Evolutionary conservation across 2,329 filamentous ascomycete genomes (phyloP).

Genomic region (Fusarium compactum): DNA sequence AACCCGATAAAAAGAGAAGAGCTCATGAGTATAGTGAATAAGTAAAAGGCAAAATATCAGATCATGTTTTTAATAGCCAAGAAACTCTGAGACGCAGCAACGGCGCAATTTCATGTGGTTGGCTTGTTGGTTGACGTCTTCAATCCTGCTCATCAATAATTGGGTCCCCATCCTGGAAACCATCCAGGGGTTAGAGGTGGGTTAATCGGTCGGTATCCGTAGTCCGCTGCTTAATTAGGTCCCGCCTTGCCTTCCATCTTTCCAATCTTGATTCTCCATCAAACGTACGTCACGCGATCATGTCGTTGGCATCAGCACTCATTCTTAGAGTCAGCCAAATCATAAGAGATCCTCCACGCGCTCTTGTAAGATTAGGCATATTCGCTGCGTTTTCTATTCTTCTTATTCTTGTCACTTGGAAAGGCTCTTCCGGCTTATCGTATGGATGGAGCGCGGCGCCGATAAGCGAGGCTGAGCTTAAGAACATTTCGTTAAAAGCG

Average conservation of each 20-base stretch:
- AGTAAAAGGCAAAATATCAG: background rate
- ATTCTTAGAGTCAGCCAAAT: background rate
- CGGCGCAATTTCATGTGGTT: background rate
- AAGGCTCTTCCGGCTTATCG: background rate
- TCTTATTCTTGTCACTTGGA: constrained; percentile 1
- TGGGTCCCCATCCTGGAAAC: background rate
- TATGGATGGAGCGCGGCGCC: background rate
- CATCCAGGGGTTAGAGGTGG: background rate
- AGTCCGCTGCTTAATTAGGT: background rate
- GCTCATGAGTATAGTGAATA: background rate
- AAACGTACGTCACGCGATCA: constrained; percentile 3
- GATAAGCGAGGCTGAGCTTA: background rate
- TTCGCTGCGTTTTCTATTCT: background rate
- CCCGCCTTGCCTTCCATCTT: background rate
- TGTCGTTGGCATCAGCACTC: constrained; percentile 5
- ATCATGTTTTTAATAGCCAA: background rate
- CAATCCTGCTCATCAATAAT: background rate
- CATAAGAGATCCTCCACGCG: background rate
- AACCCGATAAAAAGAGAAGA: background rate
- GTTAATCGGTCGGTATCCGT: background rate
- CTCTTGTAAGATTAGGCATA: background rate
- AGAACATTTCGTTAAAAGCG: constrained; percentile 10
- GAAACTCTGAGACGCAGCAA: background rate
- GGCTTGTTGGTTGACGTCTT: background rate
- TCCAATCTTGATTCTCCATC: constrained; percentile 1